Percentiles rank a stretch among this genome's conserved stretches.
Conservation (phyloP, 306 rosid genomes). For the Ceratonia siliqua region DNA sequence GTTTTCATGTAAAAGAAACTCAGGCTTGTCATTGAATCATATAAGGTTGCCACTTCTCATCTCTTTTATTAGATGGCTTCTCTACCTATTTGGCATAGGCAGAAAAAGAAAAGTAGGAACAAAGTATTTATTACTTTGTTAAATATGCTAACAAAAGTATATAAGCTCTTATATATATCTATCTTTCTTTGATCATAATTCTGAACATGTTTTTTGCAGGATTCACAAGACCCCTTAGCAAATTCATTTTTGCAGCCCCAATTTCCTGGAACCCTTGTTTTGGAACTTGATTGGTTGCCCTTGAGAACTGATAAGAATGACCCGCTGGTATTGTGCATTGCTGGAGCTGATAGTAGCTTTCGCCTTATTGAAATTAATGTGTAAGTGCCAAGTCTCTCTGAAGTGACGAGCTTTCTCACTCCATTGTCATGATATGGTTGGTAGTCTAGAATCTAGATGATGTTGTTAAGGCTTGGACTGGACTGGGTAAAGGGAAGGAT, state of each 20-base stretch:
- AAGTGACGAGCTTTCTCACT: slow-evolving; percentile 9
- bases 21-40: slow-evolving; percentile 23
- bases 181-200: slow-evolving; percentile 23
- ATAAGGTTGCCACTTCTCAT: slow-evolving; percentile 20
- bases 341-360: slow-evolving; percentile 99
- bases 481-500: not conserved
- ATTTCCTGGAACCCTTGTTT: slow-evolving; percentile 92
- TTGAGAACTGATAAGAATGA: slow-evolving; percentile 74
- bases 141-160: not conserved
- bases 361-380: slow-evolving; percentile 76
- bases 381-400: slow-evolving; percentile 56
- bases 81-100: not conserved
- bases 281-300: slow-evolving; percentile 99
- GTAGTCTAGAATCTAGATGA: slow-evolving; percentile 22
- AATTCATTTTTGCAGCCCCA: slow-evolving; percentile 95
- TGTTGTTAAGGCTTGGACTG: too few relatives aligned
- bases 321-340: slow-evolving; percentile 90
- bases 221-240: slow-evolving; percentile 90
- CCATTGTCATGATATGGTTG: slow-evolving; percentile 2
- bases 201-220: slow-evolving; percentile 52
- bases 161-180: not conserved
- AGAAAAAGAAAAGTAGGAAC: not conserved
- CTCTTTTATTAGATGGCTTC: not conserved
- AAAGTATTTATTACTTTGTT: not conserved
- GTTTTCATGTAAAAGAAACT: not conserved